These are phyloP conservation scores for Zygoascus hellenicus DNA, from an alignment of 1,139 yeast species.

Conservation along the genomic window DNA sequence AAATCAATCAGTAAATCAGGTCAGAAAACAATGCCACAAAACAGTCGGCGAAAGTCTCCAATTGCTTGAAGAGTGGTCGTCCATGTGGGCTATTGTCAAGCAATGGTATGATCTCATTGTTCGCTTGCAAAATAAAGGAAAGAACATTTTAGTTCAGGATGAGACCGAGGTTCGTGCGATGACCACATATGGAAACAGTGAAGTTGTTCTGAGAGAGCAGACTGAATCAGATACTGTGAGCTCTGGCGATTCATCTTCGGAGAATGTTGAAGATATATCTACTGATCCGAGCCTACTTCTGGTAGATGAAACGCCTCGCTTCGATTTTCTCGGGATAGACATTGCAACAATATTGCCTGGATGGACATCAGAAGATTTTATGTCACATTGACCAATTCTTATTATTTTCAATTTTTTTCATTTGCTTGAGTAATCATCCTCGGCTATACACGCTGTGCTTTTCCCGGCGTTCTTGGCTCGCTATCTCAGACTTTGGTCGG, in stretches of 20 bases:
- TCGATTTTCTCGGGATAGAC: conserved; percentile 1
- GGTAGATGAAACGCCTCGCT: not conserved
- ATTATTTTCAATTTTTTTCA: too few relatives aligned
- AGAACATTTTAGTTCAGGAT: not conserved
- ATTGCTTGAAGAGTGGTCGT: not conserved
- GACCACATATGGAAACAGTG: conserved; percentile 3
- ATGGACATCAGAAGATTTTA: not conserved
- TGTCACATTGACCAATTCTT: too few relatives aligned
- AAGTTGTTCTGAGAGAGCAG: not conserved
- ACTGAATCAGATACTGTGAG: not conserved
- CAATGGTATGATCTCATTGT: conserved; percentile 1
- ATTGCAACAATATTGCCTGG: conserved; percentile 1
- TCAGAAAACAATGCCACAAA: not conserved
- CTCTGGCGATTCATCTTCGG: not conserved
- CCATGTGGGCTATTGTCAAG: not conserved
- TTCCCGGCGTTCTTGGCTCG: too few relatives aligned
- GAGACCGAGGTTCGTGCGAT: not conserved
- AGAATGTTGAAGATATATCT: not conserved
- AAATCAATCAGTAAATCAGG: not conserved
- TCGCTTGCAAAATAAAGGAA: not conserved
- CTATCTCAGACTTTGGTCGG: too few relatives aligned
- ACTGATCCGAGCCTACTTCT: conserved; percentile 1
- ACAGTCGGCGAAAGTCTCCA: not conserved
- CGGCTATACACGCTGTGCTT: too few relatives aligned
- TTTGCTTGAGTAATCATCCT: too few relatives aligned